Percentiles rank a stretch among this genome's conserved stretches.
phyloP scores from a whole-genome alignment of 2,329 filamentous ascomycete species.

The Cladophialophora psammophila region DNA sequence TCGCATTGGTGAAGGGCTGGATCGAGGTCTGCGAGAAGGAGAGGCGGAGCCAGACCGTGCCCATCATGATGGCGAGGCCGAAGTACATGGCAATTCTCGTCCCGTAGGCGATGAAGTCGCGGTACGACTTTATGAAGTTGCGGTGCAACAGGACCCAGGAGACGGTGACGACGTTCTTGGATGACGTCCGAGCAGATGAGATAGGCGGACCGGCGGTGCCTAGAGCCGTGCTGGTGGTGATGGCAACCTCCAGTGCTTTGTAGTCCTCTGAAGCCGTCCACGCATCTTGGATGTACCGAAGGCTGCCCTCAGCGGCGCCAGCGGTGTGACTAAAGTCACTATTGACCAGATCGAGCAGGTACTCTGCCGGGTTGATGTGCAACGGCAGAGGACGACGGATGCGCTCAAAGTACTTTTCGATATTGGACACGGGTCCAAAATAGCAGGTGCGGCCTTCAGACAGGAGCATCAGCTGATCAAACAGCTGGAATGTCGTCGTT shows the following conservation, averaged over 20 bases:
- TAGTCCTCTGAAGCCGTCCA: constrained; percentile 55
- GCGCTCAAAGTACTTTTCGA: constrained; percentile 69
- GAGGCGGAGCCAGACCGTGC: constrained; percentile 83
- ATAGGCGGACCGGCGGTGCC: not conserved
- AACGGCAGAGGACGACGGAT: constrained; percentile 70
- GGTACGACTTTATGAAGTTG: constrained; percentile 81
- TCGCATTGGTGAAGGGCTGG: constrained; percentile 81
- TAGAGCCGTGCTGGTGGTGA: not conserved
- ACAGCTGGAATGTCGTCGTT: constrained; percentile 77
- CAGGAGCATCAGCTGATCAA: constrained; percentile 79
- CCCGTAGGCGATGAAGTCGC: constrained; percentile 83
- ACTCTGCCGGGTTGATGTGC: constrained; percentile 81
- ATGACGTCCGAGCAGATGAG: not conserved
- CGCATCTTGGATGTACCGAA: constrained; percentile 61
- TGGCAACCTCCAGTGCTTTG: constrained; percentile 14
- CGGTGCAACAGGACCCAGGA: constrained; percentile 75
- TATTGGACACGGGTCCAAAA: constrained; percentile 67
- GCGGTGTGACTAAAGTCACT: constrained; percentile 71
- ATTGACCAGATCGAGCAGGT: constrained; percentile 78
- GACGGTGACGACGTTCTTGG: constrained; percentile 46
- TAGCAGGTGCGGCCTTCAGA: constrained; percentile 76
- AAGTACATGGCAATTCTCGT: constrained; percentile 85
- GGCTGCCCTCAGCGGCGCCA: constrained; percentile 52
- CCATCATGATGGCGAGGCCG: constrained; percentile 47
- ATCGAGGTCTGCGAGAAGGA: constrained; percentile 73